A percentile compares a stretch with the other conserved stretches of the same genome.
Evolutionary conservation across 2,329 filamentous ascomycete species (phyloP).

Genomic region (Teratosphaeriaceae sp.): DNA sequence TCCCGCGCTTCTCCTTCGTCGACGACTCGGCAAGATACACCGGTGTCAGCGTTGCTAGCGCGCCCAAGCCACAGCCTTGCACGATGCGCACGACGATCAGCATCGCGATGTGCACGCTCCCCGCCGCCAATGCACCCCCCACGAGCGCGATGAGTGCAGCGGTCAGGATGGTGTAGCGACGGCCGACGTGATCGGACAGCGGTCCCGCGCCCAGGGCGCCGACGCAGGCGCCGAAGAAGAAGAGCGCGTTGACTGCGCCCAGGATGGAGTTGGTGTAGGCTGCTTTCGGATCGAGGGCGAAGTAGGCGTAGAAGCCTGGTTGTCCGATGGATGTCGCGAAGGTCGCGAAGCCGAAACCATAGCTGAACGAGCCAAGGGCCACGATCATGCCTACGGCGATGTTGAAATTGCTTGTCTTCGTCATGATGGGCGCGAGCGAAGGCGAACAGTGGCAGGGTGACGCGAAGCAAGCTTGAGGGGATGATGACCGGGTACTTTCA

Average conservation of each 20-base stretch:
- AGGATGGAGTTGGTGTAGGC: constrained; percentile 7
- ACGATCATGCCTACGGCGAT: constrained; percentile 5
- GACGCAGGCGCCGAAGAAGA: constrained; percentile 7
- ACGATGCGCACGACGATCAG: constrained; percentile 6
- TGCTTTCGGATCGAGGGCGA: constrained; percentile 4
- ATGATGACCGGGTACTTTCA: too few relatives aligned
- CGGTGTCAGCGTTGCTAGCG: constrained; percentile 4
- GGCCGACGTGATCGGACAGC: constrained; percentile 6
- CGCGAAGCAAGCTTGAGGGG: neutral
- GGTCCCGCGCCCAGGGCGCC: constrained; percentile 4
- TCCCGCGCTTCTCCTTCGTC: constrained; percentile 4
- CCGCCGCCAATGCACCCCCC: constrained; percentile 5
- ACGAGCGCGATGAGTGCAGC: constrained; percentile 3
- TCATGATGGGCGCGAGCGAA: neutral
- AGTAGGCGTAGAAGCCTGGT: constrained; percentile 6
- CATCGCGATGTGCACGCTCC: constrained; percentile 8
- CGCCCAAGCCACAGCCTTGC: constrained; percentile 5
- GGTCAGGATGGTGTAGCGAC: constrained; percentile 1
- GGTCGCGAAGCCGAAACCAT: constrained; percentile 7
- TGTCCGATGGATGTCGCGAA: constrained; percentile 7
- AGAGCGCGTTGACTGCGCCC: constrained; percentile 6
- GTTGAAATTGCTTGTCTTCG: constrained; percentile 5
- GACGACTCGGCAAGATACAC: constrained; percentile 7
- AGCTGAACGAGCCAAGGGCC: constrained; percentile 6
- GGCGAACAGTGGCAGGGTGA: neutral